Conservation (phyloP, 169 alveolate species). For the Plasmodium knowlesi region DNA sequence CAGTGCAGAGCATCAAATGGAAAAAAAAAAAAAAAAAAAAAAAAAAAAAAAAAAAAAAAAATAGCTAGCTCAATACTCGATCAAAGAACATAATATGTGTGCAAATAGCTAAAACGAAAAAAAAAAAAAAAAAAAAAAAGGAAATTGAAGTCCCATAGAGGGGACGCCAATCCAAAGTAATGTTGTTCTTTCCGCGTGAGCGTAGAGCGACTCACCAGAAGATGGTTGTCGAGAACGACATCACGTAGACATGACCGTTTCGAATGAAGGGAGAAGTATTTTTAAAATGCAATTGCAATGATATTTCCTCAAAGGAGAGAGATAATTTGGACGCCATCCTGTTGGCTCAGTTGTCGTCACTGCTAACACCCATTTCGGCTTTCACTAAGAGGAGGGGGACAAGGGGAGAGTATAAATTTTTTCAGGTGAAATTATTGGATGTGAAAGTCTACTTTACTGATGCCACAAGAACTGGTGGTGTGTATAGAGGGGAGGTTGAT, state of each 20-base stretch:
- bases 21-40: no score
- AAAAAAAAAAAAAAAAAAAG: no score
- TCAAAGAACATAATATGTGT: no score
- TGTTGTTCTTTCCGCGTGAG: neutral
- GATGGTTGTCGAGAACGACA: neutral
- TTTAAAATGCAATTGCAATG: neutral
- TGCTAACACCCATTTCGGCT: conserved; percentile 65
- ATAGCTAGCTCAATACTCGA: no score
- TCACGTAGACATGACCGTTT: neutral
- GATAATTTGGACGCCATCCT: neutral
- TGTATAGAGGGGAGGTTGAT: neutral
- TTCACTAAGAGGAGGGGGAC: conserved; percentile 23
- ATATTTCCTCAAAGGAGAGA: neutral
- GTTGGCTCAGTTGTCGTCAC: conserved; percentile 42
- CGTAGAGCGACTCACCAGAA: neutral
- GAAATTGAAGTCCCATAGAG: neutral
- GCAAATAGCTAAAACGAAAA: no score
- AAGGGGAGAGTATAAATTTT: neutral
- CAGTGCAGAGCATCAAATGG: neutral
- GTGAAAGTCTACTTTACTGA: neutral
- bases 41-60: no score
- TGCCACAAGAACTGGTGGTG: neutral
- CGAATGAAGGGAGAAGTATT: neutral
- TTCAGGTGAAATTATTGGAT: neutral
- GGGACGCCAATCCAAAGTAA: neutral